These are phyloP conservation scores for Rhodotorula babjevae DNA, from an alignment of 768 basidiomycete genomes.

Conservation along the genomic window DNA sequence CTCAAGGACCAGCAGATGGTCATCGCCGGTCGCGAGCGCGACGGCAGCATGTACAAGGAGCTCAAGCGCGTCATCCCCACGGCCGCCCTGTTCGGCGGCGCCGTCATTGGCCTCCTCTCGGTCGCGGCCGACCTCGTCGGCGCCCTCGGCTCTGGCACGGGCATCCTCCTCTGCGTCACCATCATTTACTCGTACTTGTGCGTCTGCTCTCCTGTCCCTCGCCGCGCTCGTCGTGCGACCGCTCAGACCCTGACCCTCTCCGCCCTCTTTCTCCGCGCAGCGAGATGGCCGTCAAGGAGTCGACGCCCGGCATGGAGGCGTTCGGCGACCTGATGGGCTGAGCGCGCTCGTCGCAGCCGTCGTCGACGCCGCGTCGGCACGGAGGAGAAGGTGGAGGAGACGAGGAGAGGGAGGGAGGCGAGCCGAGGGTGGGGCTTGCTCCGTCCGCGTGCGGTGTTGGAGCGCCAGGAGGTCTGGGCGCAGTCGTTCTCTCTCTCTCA, in stretches of 20 bases:
- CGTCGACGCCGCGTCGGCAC: too few species aligned
- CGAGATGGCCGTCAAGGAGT: slow-evolving; percentile 33
- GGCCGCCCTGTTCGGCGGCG: slow-evolving; percentile 93
- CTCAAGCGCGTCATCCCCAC: slow-evolving; percentile 96
- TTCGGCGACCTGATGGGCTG: slow-evolving; percentile 8
- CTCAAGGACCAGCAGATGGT: slow-evolving; percentile 98
- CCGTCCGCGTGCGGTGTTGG: neutral
- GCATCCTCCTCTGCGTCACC: slow-evolving; percentile 59
- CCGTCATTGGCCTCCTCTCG: slow-evolving; percentile 85
- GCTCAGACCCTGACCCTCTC: neutral
- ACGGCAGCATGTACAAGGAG: slow-evolving; percentile 98
- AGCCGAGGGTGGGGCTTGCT: neutral
- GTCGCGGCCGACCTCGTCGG: slow-evolving; percentile 92
- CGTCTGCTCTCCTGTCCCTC: neutral
- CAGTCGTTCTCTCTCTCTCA: neutral
- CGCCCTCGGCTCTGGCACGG: slow-evolving; percentile 73
- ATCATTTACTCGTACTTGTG: slow-evolving; percentile 32
- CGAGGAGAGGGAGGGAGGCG: neutral
- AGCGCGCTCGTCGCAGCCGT: neutral
- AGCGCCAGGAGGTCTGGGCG: neutral
- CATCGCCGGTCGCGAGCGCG: slow-evolving; percentile 68
- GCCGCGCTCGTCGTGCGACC: neutral
- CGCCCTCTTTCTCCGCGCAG: neutral
- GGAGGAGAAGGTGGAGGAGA: neutral
- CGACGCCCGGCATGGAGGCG: slow-evolving; percentile 28